Base-by-base conservation (phyloP, 2,329 filamentous ascomycete genomes). In the Leptographium wingfieldii region DNA sequence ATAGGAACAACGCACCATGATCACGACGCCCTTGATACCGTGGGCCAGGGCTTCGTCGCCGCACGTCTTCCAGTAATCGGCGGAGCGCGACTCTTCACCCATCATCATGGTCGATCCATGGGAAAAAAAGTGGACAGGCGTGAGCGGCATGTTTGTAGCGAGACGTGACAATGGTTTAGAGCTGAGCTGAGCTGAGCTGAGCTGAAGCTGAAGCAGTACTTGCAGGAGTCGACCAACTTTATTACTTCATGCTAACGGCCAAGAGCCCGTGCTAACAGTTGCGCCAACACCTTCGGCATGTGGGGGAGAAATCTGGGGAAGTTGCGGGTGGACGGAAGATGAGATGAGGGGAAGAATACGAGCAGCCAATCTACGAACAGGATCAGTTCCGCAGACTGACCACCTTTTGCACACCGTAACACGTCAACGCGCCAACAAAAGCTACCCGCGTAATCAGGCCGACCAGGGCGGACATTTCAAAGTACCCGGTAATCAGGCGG, bases 21-120 rank as follows among this genome's bases (percentile, higher is more conserved):
- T 85, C 40, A 87, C 73, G 3, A 87, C 73, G 48, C 82, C 80
- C 69, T 85, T 82, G 69, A 87, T 76, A 16, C 77, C 77, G 61
- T 81, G 71, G 6, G 75, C 77, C 6, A 85, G 75, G 3, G 84
- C 84, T 62, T 81, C 80, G 63, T 86, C 82, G 55, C 85, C 84
- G 65, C 79, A 81, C 63, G 78, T 75, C 68, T 85, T 84, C 85
- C 84, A 87, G 71, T 86, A 87, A 25, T 76, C 74, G 12, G 83
- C 83, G 0, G 82, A 84, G 2, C 73, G 69, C 16, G 79, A 81
- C 65, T 85, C 78, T 67, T 87, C 84, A 43, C 83, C 84, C 16
- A 87, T 72, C 84, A 87, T 87, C 83, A 86, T 86, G 48, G 84
- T 87, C 16, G 83, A 85, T 67, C 85, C 84, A 77, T 87, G 84